Conservation (phyloP, 2,329 filamentous ascomycete species). For the Botrytis fragariae region DNA sequence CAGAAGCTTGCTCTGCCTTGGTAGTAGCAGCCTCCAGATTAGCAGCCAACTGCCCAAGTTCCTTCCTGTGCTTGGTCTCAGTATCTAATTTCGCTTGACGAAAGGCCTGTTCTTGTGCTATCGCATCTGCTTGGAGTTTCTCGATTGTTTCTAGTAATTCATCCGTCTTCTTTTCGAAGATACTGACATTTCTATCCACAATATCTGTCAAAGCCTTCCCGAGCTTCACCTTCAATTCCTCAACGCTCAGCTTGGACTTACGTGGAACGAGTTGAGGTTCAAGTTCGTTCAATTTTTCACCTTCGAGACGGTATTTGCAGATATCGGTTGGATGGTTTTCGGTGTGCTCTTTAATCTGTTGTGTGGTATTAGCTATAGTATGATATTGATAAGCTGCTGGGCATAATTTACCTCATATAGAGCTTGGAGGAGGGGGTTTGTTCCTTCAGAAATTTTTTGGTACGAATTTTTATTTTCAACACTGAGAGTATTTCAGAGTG, state of each 20-base stretch:
- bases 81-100: not conserved
- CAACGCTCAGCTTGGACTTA: not conserved
- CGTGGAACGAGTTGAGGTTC: not conserved
- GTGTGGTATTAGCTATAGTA: not conserved
- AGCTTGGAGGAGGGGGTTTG: not conserved
- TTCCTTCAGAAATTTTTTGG: not conserved
- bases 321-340: too few relatives aligned
- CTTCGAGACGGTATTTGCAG: too few relatives aligned
- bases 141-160: not conserved
- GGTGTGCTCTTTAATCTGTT: accelerated
- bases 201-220: accelerated
- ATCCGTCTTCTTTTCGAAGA: not conserved
- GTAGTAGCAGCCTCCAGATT: not conserved
- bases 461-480: not conserved
- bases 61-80: not conserved
- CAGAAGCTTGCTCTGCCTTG: not conserved
- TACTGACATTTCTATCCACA: too few relatives aligned
- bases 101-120: not conserved
- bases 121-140: not conserved
- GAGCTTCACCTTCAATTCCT: not conserved
- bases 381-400: not conserved
- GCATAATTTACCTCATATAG: not conserved
- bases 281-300: not conserved
- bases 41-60: not conserved
- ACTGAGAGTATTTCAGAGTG: not conserved